Evolutionary conservation across 2,329 filamentous ascomycete genomes (phyloP).

Genomic region (Ophiostoma quercus): DNA sequence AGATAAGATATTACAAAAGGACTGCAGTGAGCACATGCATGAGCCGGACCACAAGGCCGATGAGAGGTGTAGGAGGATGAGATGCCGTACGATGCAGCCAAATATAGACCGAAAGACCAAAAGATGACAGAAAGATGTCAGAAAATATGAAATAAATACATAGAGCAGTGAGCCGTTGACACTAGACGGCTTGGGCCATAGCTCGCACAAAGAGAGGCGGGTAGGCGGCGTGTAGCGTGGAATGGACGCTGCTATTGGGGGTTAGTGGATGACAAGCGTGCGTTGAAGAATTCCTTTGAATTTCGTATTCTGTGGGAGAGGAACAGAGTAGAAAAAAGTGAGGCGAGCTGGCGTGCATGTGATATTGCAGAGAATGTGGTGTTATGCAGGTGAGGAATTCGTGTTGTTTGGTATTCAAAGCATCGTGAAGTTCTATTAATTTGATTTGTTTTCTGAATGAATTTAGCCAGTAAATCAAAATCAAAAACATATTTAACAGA

Average conservation of each 20-base stretch:
- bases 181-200: background rate
- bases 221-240: conserved; percentile 2
- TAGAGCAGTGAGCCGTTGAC: background rate
- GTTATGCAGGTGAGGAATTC: background rate
- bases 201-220: background rate
- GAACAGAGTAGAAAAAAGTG: background rate
- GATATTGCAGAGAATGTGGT: background rate
- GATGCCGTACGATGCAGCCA: background rate
- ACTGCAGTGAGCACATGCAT: background rate
- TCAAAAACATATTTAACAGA: too few relatives aligned
- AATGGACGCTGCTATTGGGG: background rate
- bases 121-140: background rate
- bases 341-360: background rate
- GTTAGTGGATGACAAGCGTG: background rate
- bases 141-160: background rate
- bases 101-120: background rate
- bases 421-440: too few relatives aligned
- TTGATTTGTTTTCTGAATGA: too few relatives aligned
- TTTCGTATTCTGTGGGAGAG: background rate
- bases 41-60: background rate
- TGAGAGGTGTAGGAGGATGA: background rate
- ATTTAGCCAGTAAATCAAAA: too few relatives aligned
- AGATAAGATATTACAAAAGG: background rate
- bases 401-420: background rate
- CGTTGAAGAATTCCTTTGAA: background rate